phyloP scores from a whole-genome alignment of 768 basidiomycete genomes.

The Chalciporus piperatus region DNA sequence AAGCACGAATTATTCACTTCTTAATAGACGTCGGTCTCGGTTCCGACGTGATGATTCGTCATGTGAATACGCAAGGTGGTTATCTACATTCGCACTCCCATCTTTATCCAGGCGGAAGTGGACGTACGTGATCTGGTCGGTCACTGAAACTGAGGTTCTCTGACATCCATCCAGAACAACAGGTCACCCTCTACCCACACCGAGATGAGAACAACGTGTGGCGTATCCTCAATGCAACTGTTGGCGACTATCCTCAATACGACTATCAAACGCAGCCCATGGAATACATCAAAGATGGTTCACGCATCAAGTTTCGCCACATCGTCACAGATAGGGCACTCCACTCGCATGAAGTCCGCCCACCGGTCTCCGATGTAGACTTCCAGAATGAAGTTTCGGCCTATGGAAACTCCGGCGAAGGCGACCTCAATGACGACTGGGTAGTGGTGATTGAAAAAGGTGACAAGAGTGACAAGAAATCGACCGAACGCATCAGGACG shows the following conservation, averaged over 20 bases:
- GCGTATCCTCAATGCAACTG: slow-evolving; percentile 77
- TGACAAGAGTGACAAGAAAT: slow-evolving; percentile 60
- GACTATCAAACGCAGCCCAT: slow-evolving; percentile 55
- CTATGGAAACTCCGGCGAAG: slow-evolving; percentile 81
- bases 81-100: slow-evolving; percentile 95
- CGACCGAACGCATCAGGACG: slow-evolving; percentile 70
- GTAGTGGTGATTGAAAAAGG: slow-evolving; percentile 80
- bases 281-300: slow-evolving; percentile 60
- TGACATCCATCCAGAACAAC: slow-evolving; percentile 69
- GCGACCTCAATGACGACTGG: slow-evolving; percentile 95
- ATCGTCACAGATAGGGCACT: slow-evolving; percentile 77
- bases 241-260: slow-evolving; percentile 37
- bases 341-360: slow-evolving; percentile 93
- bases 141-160: neutral
- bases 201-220: slow-evolving; percentile 96
- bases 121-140: slow-evolving; percentile 55
- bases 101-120: slow-evolving; percentile 84
- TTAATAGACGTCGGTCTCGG: slow-evolving; percentile 77
- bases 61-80: slow-evolving; percentile 97
- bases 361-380: slow-evolving; percentile 95
- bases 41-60: slow-evolving; percentile 79
- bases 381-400: slow-evolving; percentile 98
- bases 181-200: slow-evolving; percentile 98
- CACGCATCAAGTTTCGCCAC: slow-evolving; percentile 81
- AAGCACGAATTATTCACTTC: neutral